Percentiles rank a stretch among this genome's conserved stretches.
These are phyloP conservation scores for Penicillium samsonianum DNA, from an alignment of 495 filamentous ascomycete genomes.

Conservation along the genomic window DNA sequence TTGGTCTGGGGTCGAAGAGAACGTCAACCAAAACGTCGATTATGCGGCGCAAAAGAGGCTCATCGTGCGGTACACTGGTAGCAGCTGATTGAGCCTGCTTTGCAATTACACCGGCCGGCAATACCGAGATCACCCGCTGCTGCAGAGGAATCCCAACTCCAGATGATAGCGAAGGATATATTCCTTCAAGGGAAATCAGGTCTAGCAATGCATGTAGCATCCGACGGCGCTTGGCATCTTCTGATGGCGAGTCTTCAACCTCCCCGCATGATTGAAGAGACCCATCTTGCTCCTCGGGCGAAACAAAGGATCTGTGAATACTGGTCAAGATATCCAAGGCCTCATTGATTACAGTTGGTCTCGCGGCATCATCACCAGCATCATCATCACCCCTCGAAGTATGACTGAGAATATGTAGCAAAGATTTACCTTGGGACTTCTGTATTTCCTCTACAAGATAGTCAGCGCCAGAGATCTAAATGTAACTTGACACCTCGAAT, in stretches of 20 bases:
- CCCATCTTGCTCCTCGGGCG: constrained; percentile 21
- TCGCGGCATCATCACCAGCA: constrained; percentile 17
- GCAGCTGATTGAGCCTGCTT: constrained; percentile 29
- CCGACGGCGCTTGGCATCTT: constrained; percentile 49
- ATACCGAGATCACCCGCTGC: constrained; percentile 52
- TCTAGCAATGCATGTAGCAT: constrained; percentile 54
- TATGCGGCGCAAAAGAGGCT: constrained; percentile 34
- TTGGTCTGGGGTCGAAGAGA: constrained; percentile 33
- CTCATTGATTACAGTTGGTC: constrained; percentile 34
- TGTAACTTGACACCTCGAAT: constrained; percentile 14
- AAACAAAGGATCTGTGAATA: constrained; percentile 44
- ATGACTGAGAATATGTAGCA: constrained; percentile 40
- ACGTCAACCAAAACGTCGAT: constrained; percentile 33
- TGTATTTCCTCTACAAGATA: constrained; percentile 40
- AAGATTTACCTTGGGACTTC: constrained; percentile 36
- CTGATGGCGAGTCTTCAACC: constrained; percentile 33
- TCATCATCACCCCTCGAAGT: neutral
- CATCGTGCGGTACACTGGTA: constrained; percentile 31
- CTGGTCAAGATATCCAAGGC: constrained; percentile 40
- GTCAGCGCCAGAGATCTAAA: constrained; percentile 30
- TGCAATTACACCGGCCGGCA: constrained; percentile 49
- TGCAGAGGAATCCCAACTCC: constrained; percentile 58
- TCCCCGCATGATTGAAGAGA: neutral
- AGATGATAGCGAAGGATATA: constrained; percentile 55
- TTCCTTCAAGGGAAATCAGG: constrained; percentile 55